Base-by-base conservation (phyloP, 1,139 yeast genomes). In the Eremothecium cymbalariae region DNA sequence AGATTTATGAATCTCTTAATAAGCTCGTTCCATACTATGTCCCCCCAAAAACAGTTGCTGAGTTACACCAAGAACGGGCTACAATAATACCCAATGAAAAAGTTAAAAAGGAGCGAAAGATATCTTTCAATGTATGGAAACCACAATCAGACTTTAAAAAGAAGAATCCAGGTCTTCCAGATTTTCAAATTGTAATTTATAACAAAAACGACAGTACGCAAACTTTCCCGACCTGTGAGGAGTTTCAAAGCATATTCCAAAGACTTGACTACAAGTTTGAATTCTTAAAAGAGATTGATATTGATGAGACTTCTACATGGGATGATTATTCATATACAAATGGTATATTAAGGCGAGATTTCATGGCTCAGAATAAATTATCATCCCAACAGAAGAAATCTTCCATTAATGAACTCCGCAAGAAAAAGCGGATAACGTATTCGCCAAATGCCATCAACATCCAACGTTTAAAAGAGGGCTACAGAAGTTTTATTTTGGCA, bases 71-170 rank as follows among this genome's bases (percentile, higher is more conserved):
- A 6, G 33, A 36, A 8, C 31, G 34, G 18, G 8, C 8, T 8
- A 15, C 17, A 2, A 4, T 4, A 12, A 8, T 13, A 4, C 2
- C 2, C 5, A 4, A 13, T n/a, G 8, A 16, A 24, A 21, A 22
- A 22, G 20, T 13, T 25, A n/a, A n/a, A 14, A 6, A 17, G 2
- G 21, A 8, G 13, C 39, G 21, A 16, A 24, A 17, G 19, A 18
- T 25, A 16, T 39, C 57, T 1, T 86, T 68, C 48, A 69, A 81
- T 48, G 84, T 84, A 1, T 88, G 96, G 96, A 86, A 83, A 55
- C 97, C 97, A 0, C 64, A 69, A 2, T 72, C 79, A 0, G 59
- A 56, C 7, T 88, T 83, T 59, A 76, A 76, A 38, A 86, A 86
- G 50, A 76, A 74, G 28, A 52, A 55, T 19, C 86, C 88, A 0